Conservation (phyloP, 768 basidiomycete genomes). For the Ephemerocybe angulata region DNA sequence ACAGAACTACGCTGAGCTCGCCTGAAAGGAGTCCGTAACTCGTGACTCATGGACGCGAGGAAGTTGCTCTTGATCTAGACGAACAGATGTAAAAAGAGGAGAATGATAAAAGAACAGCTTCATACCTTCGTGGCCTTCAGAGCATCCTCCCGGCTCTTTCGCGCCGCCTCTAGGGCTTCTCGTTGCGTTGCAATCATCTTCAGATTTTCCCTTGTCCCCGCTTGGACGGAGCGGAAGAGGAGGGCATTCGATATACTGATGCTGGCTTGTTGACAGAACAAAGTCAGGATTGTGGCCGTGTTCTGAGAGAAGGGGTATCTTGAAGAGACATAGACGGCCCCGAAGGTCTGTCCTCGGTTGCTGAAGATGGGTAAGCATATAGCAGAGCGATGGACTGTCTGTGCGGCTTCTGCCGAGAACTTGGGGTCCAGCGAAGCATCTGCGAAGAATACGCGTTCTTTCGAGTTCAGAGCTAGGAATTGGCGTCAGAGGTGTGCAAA, state of each 20-base stretch:
- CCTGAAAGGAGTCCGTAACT: constrained; percentile 76
- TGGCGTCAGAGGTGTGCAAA: constrained; percentile 1
- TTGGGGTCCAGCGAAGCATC: constrained; percentile 64
- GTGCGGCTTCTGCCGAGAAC: constrained; percentile 64
- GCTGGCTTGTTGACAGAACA: constrained; percentile 70
- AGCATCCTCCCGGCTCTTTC: constrained; percentile 68
- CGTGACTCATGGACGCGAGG: constrained; percentile 74
- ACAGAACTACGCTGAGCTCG: constrained; percentile 16
- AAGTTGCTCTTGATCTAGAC: constrained; percentile 74
- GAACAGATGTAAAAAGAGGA: neutral
- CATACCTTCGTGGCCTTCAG: constrained; percentile 66
- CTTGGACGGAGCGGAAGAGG: constrained; percentile 71
- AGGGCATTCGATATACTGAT: constrained; percentile 73
- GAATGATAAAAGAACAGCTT: neutral
- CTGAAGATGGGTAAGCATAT: constrained; percentile 71
- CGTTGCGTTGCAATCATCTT: constrained; percentile 74
- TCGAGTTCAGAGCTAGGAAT: constrained; percentile 56
- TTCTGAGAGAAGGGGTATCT: constrained; percentile 62
- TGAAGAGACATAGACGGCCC: constrained; percentile 64
- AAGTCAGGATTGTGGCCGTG: constrained; percentile 56
- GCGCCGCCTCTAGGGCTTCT: constrained; percentile 65
- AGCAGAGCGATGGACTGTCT: constrained; percentile 56
- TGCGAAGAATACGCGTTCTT: constrained; percentile 55
- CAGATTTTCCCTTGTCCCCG: constrained; percentile 69
- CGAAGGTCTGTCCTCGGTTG: constrained; percentile 73